Evolutionary conservation across 108 stramenopile species (phyloP).

Genomic region (Cyclotella baltica): DNA sequence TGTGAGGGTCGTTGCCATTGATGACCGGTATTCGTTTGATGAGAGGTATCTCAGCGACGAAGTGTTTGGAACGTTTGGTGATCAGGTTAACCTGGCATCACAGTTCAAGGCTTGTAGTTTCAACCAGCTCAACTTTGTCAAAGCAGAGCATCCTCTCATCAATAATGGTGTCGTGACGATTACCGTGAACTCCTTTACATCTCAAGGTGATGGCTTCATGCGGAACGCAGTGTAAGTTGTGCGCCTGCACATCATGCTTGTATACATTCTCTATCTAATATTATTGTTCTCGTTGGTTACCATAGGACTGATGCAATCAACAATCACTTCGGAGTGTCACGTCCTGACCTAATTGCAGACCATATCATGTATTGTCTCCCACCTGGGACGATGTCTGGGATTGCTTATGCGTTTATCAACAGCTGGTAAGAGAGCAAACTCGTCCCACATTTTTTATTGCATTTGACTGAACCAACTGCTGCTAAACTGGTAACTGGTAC

Average conservation of each 20-base stretch:
- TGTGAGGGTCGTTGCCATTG: slow-evolving; percentile 3
- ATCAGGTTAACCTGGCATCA: slow-evolving; percentile 24
- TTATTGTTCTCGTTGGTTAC: too few relatives aligned
- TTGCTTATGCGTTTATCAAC: slow-evolving; percentile 47
- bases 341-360: slow-evolving; percentile 38
- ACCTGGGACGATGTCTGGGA: slow-evolving; percentile 42
- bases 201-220: slow-evolving; percentile 8
- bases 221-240: slow-evolving; percentile 17
- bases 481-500: too few relatives aligned
- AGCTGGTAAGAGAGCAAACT: too few relatives aligned
- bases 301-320: slow-evolving; percentile 26
- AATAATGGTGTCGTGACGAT: slow-evolving; percentile 21
- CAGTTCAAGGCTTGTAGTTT: slow-evolving; percentile 33
- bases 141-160: slow-evolving; percentile 1
- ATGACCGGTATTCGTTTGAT: neutral
- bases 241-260: too few relatives aligned
- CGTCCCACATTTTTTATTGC: too few relatives aligned
- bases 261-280: too few relatives aligned
- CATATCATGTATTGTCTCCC: slow-evolving; percentile 75
- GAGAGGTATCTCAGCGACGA: slow-evolving; percentile 25
- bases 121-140: slow-evolving; percentile 18
- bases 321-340: slow-evolving; percentile 28
- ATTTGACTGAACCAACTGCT: too few relatives aligned
- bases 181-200: neutral
- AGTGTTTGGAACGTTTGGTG: slow-evolving; percentile 35